phyloP scores from a whole-genome alignment of 2,329 filamentous ascomycete species.

The Alternaria triticina region DNA sequence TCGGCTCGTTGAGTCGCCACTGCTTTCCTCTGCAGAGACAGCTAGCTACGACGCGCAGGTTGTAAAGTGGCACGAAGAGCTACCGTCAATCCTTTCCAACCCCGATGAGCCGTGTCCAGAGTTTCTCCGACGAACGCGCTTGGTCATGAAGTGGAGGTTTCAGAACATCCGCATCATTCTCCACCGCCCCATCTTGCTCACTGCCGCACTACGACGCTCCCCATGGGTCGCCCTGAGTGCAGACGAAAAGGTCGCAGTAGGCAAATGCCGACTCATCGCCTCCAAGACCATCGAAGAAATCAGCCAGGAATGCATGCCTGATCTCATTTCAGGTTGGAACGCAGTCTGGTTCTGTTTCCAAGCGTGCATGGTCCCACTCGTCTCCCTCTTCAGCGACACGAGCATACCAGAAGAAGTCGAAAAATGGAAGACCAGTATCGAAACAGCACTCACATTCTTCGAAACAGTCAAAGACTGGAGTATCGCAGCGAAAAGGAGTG shows the following conservation, averaged over 20 bases:
- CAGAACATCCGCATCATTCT: slow-evolving; percentile 79
- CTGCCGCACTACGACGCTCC: slow-evolving; percentile 62
- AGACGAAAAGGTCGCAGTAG: slow-evolving; percentile 71
- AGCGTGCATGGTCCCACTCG: slow-evolving; percentile 77
- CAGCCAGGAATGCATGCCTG: slow-evolving; percentile 70
- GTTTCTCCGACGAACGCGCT: slow-evolving; percentile 71
- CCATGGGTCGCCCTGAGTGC: slow-evolving; percentile 60
- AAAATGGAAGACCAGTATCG: slow-evolving; percentile 51
- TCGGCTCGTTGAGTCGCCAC: slow-evolving; percentile 70
- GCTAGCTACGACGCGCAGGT: slow-evolving; percentile 71
- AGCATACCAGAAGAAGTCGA: slow-evolving; percentile 48
- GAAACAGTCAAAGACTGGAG: slow-evolving; percentile 53
- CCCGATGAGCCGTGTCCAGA: slow-evolving; percentile 70
- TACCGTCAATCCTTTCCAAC: slow-evolving; percentile 60
- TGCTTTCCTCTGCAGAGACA: slow-evolving; percentile 71
- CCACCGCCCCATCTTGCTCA: slow-evolving; percentile 74
- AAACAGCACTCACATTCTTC: slow-evolving; percentile 52
- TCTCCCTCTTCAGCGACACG: slow-evolving; percentile 74
- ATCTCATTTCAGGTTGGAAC: slow-evolving; percentile 81
- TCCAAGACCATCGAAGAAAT: slow-evolving; percentile 76
- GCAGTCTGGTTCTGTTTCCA: slow-evolving; percentile 84
- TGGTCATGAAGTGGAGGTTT: slow-evolving; percentile 83
- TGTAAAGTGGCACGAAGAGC: slow-evolving; percentile 72
- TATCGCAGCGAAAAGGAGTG: slow-evolving; percentile 53
- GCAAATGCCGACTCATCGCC: slow-evolving; percentile 72